phyloP scores from a whole-genome alignment of 2,329 filamentous ascomycete genomes.

The Apiospora phragmitis region DNA sequence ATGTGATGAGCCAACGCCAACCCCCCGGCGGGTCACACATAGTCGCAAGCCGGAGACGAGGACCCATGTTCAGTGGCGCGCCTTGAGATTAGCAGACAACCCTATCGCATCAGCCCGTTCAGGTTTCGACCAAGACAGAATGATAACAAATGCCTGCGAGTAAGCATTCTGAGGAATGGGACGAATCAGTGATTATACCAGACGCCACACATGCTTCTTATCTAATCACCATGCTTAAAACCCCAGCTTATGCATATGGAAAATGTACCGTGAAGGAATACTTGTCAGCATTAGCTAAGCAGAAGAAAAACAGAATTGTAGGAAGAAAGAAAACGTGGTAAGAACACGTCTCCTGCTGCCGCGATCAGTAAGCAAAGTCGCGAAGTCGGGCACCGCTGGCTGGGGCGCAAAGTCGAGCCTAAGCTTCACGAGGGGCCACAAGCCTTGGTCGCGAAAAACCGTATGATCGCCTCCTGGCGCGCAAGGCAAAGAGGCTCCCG shows the following conservation, averaged over 20 bases:
- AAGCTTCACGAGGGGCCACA: background rate
- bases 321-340: background rate
- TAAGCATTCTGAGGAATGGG: background rate
- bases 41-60: conserved; percentile 1
- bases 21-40: background rate
- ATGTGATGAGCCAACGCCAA: conserved; percentile 1
- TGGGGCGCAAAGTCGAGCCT: background rate
- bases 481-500: background rate
- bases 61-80: background rate
- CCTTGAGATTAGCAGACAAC: background rate
- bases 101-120: background rate
- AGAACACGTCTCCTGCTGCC: background rate
- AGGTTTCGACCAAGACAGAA: background rate
- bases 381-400: background rate
- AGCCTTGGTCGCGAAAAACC: background rate
- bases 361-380: background rate
- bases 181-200: background rate
- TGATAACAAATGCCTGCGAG: background rate
- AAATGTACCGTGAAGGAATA: background rate
- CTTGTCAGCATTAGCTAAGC: background rate
- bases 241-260: background rate
- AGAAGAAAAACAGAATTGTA: background rate
- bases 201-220: background rate
- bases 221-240: background rate
- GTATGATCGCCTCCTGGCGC: background rate